These are phyloP conservation scores for Pilasporangium apinafurcum DNA, from an alignment of 352 stramenopile species.

Conservation along the genomic window DNA sequence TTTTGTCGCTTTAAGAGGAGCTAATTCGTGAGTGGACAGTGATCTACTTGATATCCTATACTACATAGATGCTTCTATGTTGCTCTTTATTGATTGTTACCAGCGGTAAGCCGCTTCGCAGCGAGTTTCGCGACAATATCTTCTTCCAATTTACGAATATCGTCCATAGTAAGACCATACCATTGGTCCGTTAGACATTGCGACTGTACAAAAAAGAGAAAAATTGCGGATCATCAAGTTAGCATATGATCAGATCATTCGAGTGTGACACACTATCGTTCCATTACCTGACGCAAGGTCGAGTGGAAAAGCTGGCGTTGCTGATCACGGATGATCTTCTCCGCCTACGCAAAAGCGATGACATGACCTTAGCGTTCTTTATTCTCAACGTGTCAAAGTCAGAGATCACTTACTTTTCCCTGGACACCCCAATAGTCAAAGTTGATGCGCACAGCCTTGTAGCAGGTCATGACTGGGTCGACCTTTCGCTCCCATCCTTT, in stretches of 20 bases:
- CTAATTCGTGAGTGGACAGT: too few relatives aligned
- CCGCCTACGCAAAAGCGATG: slow-evolving; percentile 24
- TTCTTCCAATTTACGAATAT: slow-evolving; percentile 75
- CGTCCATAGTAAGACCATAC: slow-evolving; percentile 78
- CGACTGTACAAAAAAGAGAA: slow-evolving; percentile 26
- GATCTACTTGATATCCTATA: too few relatives aligned
- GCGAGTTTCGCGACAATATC: slow-evolving; percentile 73
- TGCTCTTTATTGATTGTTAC: slow-evolving; percentile 25
- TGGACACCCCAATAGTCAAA: slow-evolving; percentile 87
- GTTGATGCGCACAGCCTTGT: slow-evolving; percentile 84
- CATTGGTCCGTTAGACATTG: slow-evolving; percentile 80
- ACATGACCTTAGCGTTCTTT: too few relatives aligned
- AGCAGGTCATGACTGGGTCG: slow-evolving; percentile 79
- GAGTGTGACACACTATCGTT: too few relatives aligned
- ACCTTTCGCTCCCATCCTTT: slow-evolving; percentile 66
- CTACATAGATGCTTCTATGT: too few relatives aligned
- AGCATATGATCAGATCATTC: not conserved
- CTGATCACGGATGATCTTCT: slow-evolving; percentile 80
- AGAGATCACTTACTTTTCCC: slow-evolving; percentile 45
- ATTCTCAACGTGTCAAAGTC: too few relatives aligned
- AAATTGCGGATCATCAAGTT: not conserved
- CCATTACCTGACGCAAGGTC: slow-evolving; percentile 40
- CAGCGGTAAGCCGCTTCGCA: slow-evolving; percentile 49
- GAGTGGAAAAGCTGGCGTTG: slow-evolving; percentile 80
- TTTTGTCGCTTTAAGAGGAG: too few relatives aligned